phyloP scores from a whole-genome alignment of 768 basidiomycete species.

The Megacollybia marginata region DNA sequence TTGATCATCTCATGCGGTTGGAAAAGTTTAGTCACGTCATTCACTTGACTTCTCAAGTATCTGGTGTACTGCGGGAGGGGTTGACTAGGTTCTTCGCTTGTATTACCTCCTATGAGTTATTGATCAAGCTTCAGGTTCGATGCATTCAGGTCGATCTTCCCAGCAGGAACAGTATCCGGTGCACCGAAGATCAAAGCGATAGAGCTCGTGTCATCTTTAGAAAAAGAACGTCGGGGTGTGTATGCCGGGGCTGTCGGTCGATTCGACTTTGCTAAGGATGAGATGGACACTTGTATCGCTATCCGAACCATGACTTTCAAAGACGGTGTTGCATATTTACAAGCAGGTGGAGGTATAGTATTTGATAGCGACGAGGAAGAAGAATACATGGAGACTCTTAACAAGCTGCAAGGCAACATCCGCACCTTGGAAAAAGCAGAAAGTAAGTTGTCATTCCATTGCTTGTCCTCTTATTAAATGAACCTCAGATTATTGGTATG shows the following conservation, averaged over 20 bases:
- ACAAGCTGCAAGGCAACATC: slow-evolving; percentile 87
- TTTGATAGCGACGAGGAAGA: slow-evolving; percentile 96
- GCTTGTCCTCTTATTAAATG: slow-evolving; percentile 11
- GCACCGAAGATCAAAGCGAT: slow-evolving; percentile 99
- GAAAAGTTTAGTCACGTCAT: slow-evolving; percentile 98
- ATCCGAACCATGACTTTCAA: slow-evolving; percentile 98
- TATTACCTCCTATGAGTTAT: too few relatives aligned
- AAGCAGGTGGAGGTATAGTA: slow-evolving; percentile 97
- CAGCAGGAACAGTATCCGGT: slow-evolving; percentile 96
- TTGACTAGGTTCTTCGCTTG: slow-evolving; percentile 58
- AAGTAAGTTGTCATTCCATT: slow-evolving; percentile 42
- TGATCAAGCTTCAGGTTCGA: slow-evolving; percentile 60
- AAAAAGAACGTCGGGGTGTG: slow-evolving; percentile 84
- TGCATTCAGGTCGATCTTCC: slow-evolving; percentile 98
- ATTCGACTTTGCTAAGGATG: slow-evolving; percentile 90
- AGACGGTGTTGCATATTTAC: slow-evolving; percentile 82
- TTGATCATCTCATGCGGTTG: slow-evolving; percentile 88
- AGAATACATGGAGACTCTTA: slow-evolving; percentile 93
- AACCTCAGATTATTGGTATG: slow-evolving; percentile 59
- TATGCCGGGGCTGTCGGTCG: slow-evolving; percentile 98
- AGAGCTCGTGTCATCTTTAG: slow-evolving; percentile 81
- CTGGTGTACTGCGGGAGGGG: slow-evolving; percentile 75
- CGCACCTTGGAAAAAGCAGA: slow-evolving; percentile 83
- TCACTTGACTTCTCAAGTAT: slow-evolving; percentile 93
- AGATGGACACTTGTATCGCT: slow-evolving; percentile 98